Evolutionary conservation across 345 rosid genomes (phyloP), one percentile per base, ranked within the genome.

Genomic region (Tarenaya hassleriana): DNA sequence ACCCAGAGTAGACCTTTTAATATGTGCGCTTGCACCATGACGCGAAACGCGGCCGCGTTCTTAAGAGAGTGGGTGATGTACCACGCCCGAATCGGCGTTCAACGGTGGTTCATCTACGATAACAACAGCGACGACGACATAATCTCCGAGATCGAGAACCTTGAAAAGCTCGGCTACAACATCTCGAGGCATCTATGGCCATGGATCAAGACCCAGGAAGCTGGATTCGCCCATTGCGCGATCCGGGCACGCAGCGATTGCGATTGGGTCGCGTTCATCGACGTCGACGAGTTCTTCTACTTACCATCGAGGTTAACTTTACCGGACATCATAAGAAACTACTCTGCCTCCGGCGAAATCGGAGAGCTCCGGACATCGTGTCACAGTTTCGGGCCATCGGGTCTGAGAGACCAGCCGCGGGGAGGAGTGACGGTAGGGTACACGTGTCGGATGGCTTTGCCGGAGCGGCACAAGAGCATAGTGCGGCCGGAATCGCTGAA

Each of bases 381-480:
- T 44, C 61, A 84, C 14, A 86, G 71, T 37, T 90, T 90, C 2
- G 95, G 95, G 0, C 95, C 95, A 0, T 90, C 97, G 0, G 82
- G 95, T 10, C 66, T 76, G 10, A 78, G 48, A 32, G 47, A 24
- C 0, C 55, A 47, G 4, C 95, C 97, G 0, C 19, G 1, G 0
- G 69, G 67, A 27, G 97, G 97, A 0, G 85, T 83, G 16, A 75
- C 31, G 20, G 74, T 61, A 0, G 85, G 97, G 33, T 90, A 90
- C 75, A 86, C 95, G 0, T 84, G 95, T 35, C 70, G 97, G 16
- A 8, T 81, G 52, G 11, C 3, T 0, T 51, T 49, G 1, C 79
- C 86, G 7, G 95, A 90, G 78, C 75, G 97, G 55, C 97, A 90
- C 77, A 84, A 90, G 77, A 86, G 97, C 52, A 80, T 86, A 60